phyloP scores from a whole-genome alignment of 148 eudicot species.

The Polygonum maritimum region DNA sequence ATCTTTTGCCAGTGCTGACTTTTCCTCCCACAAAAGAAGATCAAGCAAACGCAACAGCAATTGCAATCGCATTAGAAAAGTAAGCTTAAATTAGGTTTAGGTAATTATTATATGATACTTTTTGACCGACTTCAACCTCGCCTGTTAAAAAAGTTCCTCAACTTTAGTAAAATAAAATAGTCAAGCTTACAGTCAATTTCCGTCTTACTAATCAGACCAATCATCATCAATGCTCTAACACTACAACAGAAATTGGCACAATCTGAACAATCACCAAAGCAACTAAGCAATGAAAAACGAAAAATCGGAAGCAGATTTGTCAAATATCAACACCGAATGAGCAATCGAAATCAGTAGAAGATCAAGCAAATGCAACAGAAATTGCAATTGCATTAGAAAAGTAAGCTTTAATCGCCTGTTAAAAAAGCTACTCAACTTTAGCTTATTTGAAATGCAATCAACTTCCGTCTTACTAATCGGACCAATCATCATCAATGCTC shows the following conservation, averaged over 20 bases:
- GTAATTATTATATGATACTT: neutral
- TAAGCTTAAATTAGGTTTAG: neutral
- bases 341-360: neutral
- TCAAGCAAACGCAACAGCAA: neutral
- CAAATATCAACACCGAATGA: neutral
- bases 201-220: neutral
- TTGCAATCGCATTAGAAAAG: neutral
- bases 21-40: neutral
- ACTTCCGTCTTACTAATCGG: neutral
- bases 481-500: neutral
- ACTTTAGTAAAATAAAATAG: neutral
- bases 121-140: neutral
- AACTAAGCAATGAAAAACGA: neutral
- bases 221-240: neutral
- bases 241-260: neutral
- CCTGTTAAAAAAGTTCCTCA: neutral
- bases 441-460: neutral
- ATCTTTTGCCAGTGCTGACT: neutral
- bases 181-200: neutral
- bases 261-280: neutral
- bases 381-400: neutral
- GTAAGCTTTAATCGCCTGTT: neutral
- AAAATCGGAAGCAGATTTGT: neutral
- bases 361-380: neutral
- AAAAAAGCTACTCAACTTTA: neutral